phyloP scores from a whole-genome alignment of 202 grass and related monocot species.

The Schoenoplectus triqueter region DNA sequence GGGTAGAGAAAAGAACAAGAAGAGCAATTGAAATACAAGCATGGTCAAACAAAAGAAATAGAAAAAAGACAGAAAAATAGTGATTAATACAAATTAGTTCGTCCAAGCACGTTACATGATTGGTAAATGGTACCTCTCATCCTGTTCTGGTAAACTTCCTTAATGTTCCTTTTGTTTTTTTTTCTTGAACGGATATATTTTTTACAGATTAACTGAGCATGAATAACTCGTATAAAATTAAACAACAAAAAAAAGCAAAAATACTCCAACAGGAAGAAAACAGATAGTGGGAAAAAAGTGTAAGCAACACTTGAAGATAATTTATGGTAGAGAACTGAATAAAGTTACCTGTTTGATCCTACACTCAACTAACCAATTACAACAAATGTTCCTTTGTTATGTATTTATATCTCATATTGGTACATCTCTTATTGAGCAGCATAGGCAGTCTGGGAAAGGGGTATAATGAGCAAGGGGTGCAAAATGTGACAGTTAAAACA shows the following conservation, averaged over 20 bases:
- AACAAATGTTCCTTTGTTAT: not conserved
- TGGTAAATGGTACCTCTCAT: not conserved
- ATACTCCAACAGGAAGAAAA: not conserved
- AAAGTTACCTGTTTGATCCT: not conserved
- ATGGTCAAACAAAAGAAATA: not conserved
- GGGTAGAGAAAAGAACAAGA: too few species aligned
- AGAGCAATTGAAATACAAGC: too few species aligned
- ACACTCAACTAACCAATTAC: not conserved
- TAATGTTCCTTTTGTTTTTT: not conserved
- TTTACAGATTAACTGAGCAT: not conserved
- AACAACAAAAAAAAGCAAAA: not conserved
- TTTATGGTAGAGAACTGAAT: not conserved
- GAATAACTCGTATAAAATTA: not conserved
- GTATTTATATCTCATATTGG: not conserved
- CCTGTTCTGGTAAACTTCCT: not conserved
- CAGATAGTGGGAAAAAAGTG: not conserved
- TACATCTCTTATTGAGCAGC: conserved; percentile 31
- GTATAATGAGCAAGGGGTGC: conserved; percentile 45
- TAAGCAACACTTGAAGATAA: not conserved
- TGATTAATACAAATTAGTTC: not conserved
- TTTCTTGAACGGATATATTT: not conserved
- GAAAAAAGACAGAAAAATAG: not conserved
- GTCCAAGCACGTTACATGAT: not conserved
- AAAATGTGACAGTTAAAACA: conserved; percentile 55
- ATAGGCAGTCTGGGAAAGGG: conserved; percentile 58